Conservation (phyloP, 306 rosid species). For the Carpinus viminea region DNA sequence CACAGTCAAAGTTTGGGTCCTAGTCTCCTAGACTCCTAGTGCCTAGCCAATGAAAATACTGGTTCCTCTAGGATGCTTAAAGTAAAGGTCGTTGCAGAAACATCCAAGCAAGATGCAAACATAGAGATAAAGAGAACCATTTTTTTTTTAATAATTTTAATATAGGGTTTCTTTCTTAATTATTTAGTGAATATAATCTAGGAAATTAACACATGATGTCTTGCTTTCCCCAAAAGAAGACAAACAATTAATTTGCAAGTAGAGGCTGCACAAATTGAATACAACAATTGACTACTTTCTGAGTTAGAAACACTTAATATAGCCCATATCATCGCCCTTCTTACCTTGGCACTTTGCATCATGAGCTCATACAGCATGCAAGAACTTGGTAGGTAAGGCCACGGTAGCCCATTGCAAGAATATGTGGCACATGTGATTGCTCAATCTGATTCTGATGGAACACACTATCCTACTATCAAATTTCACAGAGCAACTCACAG, state of each 20-base stretch:
- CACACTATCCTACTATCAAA: neutral
- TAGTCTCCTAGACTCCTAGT: too few relatives aligned
- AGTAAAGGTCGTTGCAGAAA: neutral
- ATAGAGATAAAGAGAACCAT: neutral
- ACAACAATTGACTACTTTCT: neutral
- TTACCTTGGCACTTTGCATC: neutral
- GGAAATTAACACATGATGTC: neutral
- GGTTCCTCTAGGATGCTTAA: neutral
- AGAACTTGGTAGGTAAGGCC: neutral
- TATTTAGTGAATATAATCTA: neutral
- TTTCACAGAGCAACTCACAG: neutral
- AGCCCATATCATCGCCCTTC: neutral
- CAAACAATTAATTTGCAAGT: neutral
- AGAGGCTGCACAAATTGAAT: neutral
- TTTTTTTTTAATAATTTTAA: neutral
- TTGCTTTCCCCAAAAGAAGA: neutral
- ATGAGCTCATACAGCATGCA: neutral
- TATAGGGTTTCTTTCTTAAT: neutral
- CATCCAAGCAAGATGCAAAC: neutral
- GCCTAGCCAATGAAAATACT: neutral
- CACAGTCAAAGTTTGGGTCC: too few relatives aligned
- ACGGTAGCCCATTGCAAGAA: neutral
- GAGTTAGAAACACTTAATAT: neutral
- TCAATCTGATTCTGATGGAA: neutral
- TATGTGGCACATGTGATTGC: neutral